phyloP scores from a whole-genome alignment of 202 grass and related monocot genomes.

The Carex arenaria region DNA sequence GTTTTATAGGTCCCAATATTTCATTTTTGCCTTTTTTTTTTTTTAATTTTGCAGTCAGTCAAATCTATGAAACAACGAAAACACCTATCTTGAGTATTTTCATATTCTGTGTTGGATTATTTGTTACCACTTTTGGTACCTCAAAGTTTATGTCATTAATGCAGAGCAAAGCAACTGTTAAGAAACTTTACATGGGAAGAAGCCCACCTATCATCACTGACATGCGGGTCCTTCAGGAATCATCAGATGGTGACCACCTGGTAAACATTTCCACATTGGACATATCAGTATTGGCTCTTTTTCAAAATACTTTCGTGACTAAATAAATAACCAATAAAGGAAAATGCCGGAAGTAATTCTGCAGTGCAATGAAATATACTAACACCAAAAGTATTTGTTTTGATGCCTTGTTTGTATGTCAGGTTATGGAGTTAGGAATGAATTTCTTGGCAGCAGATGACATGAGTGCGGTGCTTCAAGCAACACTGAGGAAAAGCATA shows the following conservation, averaged over 20 bases:
- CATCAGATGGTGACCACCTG: constrained; percentile 93
- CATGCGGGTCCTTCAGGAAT: constrained; percentile 73
- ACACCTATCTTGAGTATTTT: not conserved
- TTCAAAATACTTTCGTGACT: not conserved
- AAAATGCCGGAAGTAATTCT: not conserved
- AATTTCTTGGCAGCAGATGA: constrained; percentile 90
- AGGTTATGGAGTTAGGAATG: constrained; percentile 96
- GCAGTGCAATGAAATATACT: not conserved
- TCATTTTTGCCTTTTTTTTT: not conserved
- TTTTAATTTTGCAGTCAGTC: constrained; percentile 7
- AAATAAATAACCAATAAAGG: not conserved
- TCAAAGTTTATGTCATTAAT: constrained; percentile 25
- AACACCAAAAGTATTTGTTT: constrained; percentile 9
- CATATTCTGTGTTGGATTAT: constrained; percentile 11
- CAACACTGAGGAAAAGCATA: constrained; percentile 66
- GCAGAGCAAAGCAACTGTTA: constrained; percentile 82
- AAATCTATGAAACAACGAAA: not conserved
- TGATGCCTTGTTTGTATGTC: not conserved
- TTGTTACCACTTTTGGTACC: constrained; percentile 1
- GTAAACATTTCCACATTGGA: constrained; percentile 27
- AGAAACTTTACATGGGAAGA: constrained; percentile 93
- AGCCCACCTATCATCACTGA: constrained; percentile 74
- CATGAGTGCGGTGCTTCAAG: constrained; percentile 82
- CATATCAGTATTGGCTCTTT: not conserved
- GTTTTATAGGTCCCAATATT: constrained; percentile 29